These are phyloP conservation scores for Poterioochromonas sp. DNA, from an alignment of 352 stramenopile genomes.

Conservation along the genomic window DNA sequence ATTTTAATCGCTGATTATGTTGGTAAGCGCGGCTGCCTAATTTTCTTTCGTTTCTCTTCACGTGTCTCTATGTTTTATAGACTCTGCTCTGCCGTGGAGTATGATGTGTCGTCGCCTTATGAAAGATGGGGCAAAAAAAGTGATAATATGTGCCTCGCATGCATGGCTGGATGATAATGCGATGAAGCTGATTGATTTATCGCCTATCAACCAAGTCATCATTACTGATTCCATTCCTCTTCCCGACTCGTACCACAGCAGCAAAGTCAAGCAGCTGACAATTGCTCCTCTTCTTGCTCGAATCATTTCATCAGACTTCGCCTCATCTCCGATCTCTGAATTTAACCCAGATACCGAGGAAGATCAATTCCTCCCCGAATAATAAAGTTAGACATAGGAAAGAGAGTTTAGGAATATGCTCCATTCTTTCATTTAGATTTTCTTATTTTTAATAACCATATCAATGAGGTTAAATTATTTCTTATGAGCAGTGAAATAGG, in stretches of 20 bases:
- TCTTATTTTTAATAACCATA: no score
- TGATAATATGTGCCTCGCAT: constrained; percentile 80
- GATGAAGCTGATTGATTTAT: constrained; percentile 68
- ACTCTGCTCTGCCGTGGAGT: constrained; percentile 50
- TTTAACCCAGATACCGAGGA: neutral
- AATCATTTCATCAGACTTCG: constrained; percentile 50
- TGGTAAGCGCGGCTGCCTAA: constrained; percentile 49
- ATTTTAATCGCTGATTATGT: constrained; percentile 38
- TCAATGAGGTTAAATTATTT: no score
- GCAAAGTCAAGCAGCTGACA: constrained; percentile 73
- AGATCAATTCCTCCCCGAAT: neutral
- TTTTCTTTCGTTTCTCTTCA: no score
- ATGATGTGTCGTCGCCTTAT: constrained; percentile 67
- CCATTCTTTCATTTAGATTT: no score
- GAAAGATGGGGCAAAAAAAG: constrained; percentile 65
- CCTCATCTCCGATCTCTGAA: neutral
- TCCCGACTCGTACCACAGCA: constrained; percentile 48
- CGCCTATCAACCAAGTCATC: constrained; percentile 66
- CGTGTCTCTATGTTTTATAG: neutral
- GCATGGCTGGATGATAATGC: constrained; percentile 66
- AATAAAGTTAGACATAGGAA: no score
- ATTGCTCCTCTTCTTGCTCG: constrained; percentile 74
- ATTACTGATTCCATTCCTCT: constrained; percentile 76
- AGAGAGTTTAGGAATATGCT: no score
- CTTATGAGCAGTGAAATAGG: no score